Percentiles rank a stretch among this genome's conserved stretches.
Evolutionary conservation across 345 rosid genomes (phyloP).

Genomic region (Aquilaria sinensis): DNA sequence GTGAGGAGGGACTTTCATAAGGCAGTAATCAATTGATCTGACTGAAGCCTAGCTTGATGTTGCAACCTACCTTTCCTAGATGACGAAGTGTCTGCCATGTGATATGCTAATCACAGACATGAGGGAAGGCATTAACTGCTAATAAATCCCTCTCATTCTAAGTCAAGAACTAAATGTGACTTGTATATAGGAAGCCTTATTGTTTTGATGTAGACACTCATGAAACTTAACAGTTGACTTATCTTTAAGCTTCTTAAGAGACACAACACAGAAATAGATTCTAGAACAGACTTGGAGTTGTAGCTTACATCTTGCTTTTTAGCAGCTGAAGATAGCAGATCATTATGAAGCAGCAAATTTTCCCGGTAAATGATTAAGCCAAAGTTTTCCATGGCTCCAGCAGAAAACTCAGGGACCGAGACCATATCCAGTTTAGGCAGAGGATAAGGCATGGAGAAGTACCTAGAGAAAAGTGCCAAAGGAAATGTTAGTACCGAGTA

Average conservation of each 20-base stretch:
- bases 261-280: neutral
- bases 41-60: no score
- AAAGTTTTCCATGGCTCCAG: conserved; percentile 43
- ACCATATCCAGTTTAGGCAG: conserved; percentile 42
- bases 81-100: no score
- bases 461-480: conserved; percentile 16
- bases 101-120: no score
- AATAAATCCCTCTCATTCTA: no score
- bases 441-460: conserved; percentile 36
- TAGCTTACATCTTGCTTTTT: conserved; percentile 27
- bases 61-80: no score
- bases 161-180: no score
- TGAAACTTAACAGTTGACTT: no score
- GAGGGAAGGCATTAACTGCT: no score
- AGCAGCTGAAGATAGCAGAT: conserved; percentile 25
- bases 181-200: no score
- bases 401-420: conserved; percentile 34
- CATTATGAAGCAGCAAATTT: conserved; percentile 25
- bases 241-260: neutral
- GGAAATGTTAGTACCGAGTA: neutral
- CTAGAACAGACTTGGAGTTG: neutral
- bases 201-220: no score
- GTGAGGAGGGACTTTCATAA: no score
- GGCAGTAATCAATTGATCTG: no score
- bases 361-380: conserved; percentile 36